Evolutionary conservation across 2,329 filamentous ascomycete genomes (phyloP), one percentile per base, ranked within the genome.

Genomic region (Samsoniella hepiali): DNA sequence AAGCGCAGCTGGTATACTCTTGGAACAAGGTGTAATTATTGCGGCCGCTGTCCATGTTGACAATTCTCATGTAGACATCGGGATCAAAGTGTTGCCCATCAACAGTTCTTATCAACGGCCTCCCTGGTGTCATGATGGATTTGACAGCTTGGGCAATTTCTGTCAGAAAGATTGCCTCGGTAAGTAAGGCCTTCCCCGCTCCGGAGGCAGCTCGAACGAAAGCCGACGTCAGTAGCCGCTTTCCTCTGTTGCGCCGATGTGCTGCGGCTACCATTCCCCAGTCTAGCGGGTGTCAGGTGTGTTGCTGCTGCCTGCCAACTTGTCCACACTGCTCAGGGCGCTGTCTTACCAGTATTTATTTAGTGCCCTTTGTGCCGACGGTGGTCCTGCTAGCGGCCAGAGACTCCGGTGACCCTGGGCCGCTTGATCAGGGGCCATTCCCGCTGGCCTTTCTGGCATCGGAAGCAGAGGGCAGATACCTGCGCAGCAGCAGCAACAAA

Each of bases 401-500:
- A 49, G 55, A 58, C 40, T 47, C 17, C 29, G 32, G 31, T 27
- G 56, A 29, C 22, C 31, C n/a, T 38, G 32, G 29, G n/a, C 31
- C 9, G 45, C 27, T n/a, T 47, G 44, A 7, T 3, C 31, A 53
- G 31, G 32, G 50, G 32, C 38, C 8, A 17, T 11, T 34, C 36
- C 34, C 11, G 22, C 34, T 29, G 34, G 34, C 31, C 27, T 50
- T 50, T 50, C 27, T 27, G 9, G 11, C 34, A 49, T 49, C 11
- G 51, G 51, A 36, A 55, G 32, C n/a, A 38, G 13, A 50, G 22
- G 45, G 22, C 22, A 22, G 22, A 15, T 22, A n/a, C 27, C 55
- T 58, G 40, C 32, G 11, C 45, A 59, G 57, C 57, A 40, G 51
- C 22, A 55, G n/a, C 34, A 36, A 13, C 49, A 17, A 51, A 51